These are phyloP conservation scores for Amanita exitialis DNA, from an alignment of 768 basidiomycete species.

Conservation along the genomic window DNA sequence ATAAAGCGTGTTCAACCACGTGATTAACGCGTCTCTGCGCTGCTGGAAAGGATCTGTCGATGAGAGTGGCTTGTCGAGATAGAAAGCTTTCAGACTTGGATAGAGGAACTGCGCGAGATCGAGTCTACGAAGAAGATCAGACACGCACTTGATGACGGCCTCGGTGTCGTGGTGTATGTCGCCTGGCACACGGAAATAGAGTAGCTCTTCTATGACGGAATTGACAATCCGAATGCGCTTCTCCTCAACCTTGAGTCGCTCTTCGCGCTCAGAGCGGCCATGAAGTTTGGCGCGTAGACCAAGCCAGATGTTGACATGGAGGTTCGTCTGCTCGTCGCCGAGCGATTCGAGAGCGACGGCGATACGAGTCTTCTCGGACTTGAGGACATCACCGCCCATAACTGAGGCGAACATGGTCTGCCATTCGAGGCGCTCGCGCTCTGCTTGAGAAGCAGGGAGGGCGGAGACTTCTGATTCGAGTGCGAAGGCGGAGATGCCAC, in stretches of 20 bases:
- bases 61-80: conserved; percentile 66
- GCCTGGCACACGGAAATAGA: conserved; percentile 54
- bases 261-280: conserved; percentile 72
- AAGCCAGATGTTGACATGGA: conserved; percentile 74
- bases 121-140: conserved; percentile 59
- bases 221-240: conserved; percentile 75
- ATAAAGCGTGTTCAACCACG: conserved; percentile 84
- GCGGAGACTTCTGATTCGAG: conserved; percentile 50
- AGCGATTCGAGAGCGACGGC: conserved; percentile 66
- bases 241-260: conserved; percentile 74
- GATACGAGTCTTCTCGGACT: conserved; percentile 90
- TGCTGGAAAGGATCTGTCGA: conserved; percentile 57
- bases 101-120: conserved; percentile 83
- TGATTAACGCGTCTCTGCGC: conserved; percentile 83
- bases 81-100: conserved; percentile 73
- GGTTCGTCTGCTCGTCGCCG: conserved; percentile 57
- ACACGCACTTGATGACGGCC: conserved; percentile 51
- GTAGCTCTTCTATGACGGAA: conserved; percentile 74
- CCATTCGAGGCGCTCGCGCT: conserved; percentile 87
- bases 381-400: conserved; percentile 87
- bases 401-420: conserved; percentile 93
- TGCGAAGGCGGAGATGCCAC: conserved; percentile 34
- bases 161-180: conserved; percentile 24
- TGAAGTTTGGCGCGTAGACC: conserved; percentile 83
- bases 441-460: conserved; percentile 60